These are phyloP conservation scores for Ophiostoma pallidulum DNA, from an alignment of 2,329 filamentous ascomycete species.

Conservation along the genomic window DNA sequence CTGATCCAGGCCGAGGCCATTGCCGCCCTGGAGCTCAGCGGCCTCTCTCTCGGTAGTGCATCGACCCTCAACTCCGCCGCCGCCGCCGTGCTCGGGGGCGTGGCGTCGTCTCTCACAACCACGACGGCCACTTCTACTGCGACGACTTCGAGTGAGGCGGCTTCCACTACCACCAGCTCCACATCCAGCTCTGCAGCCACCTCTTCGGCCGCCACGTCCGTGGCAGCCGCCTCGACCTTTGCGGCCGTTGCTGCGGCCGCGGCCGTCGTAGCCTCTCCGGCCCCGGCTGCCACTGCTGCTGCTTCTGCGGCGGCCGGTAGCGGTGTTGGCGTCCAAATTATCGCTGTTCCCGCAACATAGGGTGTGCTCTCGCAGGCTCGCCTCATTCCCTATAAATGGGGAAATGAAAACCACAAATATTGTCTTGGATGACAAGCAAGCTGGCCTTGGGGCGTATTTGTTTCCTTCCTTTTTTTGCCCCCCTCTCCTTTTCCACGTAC, in stretches of 20 bases:
- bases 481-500: too few relatives aligned
- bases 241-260: background rate
- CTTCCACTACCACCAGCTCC: background rate
- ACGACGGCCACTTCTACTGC: background rate
- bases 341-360: constrained; percentile 6
- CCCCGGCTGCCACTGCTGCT: background rate
- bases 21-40: constrained; percentile 20
- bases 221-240: background rate
- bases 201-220: background rate
- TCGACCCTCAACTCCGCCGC: constrained; percentile 11
- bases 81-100: constrained; percentile 2
- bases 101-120: background rate
- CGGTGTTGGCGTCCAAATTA: constrained; percentile 14
- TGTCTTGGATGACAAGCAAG: constrained; percentile 1
- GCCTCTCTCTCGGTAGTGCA: constrained; percentile 17
- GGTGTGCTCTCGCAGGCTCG: too few relatives aligned
- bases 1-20: constrained; percentile 24
- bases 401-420: background rate
- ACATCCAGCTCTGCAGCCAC: background rate
- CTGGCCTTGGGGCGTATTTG: too few relatives aligned
- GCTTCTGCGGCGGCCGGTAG: background rate
- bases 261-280: background rate
- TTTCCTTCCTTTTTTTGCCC: too few relatives aligned
- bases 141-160: background rate
- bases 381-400: background rate